These are phyloP conservation scores for Neurospora sp. DNA, from an alignment of 495 filamentous ascomycete genomes.

Conservation along the genomic window DNA sequence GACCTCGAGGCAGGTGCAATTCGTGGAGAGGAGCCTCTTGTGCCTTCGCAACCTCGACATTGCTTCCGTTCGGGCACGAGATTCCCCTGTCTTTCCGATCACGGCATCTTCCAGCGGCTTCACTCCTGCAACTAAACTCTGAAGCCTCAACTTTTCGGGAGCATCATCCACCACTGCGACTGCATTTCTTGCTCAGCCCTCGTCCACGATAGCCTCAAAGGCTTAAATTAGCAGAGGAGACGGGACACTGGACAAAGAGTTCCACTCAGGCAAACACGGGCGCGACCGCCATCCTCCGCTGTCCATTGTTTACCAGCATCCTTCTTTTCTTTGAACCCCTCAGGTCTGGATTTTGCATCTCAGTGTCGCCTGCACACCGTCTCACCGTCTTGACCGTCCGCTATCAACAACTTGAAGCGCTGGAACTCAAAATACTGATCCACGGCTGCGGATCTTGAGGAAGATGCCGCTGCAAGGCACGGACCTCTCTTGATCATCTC, in stretches of 20 bases:
- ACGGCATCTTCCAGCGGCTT: neutral
- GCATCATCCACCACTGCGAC: neutral
- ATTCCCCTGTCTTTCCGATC: neutral
- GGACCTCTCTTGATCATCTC: neutral
- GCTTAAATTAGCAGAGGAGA: neutral
- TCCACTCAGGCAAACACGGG: neutral
- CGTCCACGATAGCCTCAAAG: neutral
- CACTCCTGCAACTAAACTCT: neutral
- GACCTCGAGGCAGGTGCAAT: neutral
- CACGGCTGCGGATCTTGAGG: neutral
- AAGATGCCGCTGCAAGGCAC: neutral
- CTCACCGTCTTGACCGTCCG: neutral
- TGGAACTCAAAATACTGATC: neutral
- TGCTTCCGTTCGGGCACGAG: neutral
- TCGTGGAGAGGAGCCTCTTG: neutral
- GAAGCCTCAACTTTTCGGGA: neutral
- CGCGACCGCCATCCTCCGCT: neutral
- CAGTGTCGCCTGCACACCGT: neutral
- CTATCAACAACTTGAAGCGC: neutral
- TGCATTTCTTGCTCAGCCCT: neutral
- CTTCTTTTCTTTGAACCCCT: neutral
- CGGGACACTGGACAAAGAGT: neutral
- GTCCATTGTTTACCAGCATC: neutral
- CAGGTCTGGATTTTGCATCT: neutral
- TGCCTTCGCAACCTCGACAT: neutral